Evolutionary conservation across 2,329 filamentous ascomycete genomes (phyloP).

Genomic region (Monosporascus sp.): DNA sequence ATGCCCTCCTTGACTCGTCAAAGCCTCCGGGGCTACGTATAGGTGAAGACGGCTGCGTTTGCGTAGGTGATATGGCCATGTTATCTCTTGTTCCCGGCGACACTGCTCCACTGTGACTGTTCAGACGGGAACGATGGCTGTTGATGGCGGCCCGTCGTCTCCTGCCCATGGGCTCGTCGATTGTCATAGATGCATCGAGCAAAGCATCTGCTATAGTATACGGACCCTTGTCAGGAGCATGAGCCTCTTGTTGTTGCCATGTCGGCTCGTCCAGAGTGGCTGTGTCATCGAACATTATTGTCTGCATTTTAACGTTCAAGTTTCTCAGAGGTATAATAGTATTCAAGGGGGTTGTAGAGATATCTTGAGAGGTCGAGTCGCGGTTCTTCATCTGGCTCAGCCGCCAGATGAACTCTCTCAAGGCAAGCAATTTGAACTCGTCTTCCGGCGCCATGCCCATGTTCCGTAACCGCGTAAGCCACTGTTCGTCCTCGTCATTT

Average conservation of each 20-base stretch:
- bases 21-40: conserved; percentile 25
- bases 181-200: conserved; percentile 84
- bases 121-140: conserved; percentile 40
- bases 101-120: conserved; percentile 27
- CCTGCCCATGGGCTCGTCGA: conserved; percentile 60
- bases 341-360: conserved; percentile 48
- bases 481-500: conserved; percentile 91
- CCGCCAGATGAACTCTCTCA: conserved; percentile 89
- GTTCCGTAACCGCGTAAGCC: conserved; percentile 79
- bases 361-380: conserved; percentile 36
- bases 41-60: conserved; percentile 21
- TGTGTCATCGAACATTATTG: conserved; percentile 84
- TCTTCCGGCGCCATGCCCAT: conserved; percentile 79
- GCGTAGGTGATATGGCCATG: conserved; percentile 18
- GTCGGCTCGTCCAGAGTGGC: conserved; percentile 42
- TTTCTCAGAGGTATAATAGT: conserved; percentile 69
- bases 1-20: conserved; percentile 31
- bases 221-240: conserved; percentile 36
- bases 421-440: conserved; percentile 78
- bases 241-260: conserved; percentile 27
- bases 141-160: conserved; percentile 48
- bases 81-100: conserved; percentile 32
- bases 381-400: conserved; percentile 67
- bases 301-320: conserved; percentile 75
- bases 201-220: conserved; percentile 88